Base-by-base conservation (phyloP, 2,329 filamentous ascomycete genomes). In the Alternaria gansuensis region DNA sequence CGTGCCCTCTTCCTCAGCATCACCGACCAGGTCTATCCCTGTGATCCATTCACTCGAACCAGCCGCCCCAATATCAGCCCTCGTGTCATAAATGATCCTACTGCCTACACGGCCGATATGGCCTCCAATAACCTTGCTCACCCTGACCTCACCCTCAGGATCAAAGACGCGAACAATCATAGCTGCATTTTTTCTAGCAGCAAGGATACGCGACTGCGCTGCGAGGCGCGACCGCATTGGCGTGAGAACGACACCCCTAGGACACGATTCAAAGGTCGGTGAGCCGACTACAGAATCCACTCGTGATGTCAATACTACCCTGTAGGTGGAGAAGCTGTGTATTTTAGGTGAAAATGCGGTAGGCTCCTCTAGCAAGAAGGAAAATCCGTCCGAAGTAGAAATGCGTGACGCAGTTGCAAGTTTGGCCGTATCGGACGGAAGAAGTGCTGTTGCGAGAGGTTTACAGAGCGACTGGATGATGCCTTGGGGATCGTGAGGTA, bases 401-500 rank as follows among this genome's bases (percentile, higher is more conserved):
- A 55, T 49, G 6, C 63, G 64, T 10, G 54, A 43, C 37, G 53
- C 49, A 21, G 48, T 55, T 24, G 59, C 59, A 23, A 67, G 57
- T 33, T 60, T 46, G 5, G 54, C 50, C 17, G 76, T 77, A 1
- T 73, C 73, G 2, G 62, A 59, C 2, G 83, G 80, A 23, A 84
- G 77, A 39, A 87, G 82, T 21, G 85, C 79, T 29, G 82, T 81
- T 29, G 84, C 84, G 4, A 83, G 78, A 0, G 90, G 90, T 41
- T 83, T 84, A 74, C 90, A 93, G 1, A 92, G 82, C 1, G 81
- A 78, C 76, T 93, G 90, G 62, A 93, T 86, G 7, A 85, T 66
- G 26, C 90, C 90, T 5, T 90, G 85, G 1, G 88, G 84, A 64
- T 93, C 90, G 57, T 86, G 86, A 1, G 89, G 90, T 0, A 86